A percentile compares a stretch with the other conserved stretches of the same genome.
Conservation (phyloP, 202 grass and related monocot genomes). For the Panicum hallii region DNA sequence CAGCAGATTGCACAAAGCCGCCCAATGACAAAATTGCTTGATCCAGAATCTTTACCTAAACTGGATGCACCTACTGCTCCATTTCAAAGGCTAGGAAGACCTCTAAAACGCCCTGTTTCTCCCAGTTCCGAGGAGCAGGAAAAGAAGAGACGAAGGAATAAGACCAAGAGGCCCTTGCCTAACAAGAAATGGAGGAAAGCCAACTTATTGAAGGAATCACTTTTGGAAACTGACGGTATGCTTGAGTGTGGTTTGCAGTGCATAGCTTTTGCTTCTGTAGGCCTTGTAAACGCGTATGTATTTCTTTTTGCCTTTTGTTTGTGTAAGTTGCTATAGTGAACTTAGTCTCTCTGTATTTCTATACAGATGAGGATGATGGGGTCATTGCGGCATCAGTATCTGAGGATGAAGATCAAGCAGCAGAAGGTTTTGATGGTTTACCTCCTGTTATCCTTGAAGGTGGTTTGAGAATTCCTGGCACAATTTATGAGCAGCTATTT, state of each 20-base stretch:
- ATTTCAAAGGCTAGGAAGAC: constrained; percentile 76
- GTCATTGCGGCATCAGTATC: constrained; percentile 42
- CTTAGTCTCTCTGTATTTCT: constrained; percentile 33
- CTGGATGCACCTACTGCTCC: constrained; percentile 83
- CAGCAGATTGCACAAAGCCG: constrained; percentile 60
- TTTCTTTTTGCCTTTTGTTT: constrained; percentile 29
- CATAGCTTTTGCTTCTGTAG: constrained; percentile 20
- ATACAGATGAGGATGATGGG: constrained; percentile 61
- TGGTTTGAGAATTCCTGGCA: constrained; percentile 76
- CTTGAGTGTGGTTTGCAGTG: constrained; percentile 5
- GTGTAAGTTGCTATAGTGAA: constrained; percentile 12
- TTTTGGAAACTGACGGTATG: constrained; percentile 49
- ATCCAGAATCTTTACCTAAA: constrained; percentile 67
- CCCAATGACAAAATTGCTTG: constrained; percentile 84
- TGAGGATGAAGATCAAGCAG: constrained; percentile 64
- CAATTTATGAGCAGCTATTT: constrained; percentile 73
- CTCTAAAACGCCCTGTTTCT: constrained; percentile 60
- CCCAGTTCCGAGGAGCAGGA: constrained; percentile 53
- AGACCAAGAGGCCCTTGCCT: constrained; percentile 76
- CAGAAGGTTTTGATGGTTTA: constrained; percentile 46
- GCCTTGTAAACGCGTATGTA: not conserved
- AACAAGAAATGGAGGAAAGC: constrained; percentile 79
- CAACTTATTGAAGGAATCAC: constrained; percentile 53
- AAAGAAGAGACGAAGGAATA: constrained; percentile 60
- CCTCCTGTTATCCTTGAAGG: constrained; percentile 77